These are phyloP conservation scores for Naganishia kalamii DNA, from an alignment of 768 basidiomycete genomes.

Conservation along the genomic window DNA sequence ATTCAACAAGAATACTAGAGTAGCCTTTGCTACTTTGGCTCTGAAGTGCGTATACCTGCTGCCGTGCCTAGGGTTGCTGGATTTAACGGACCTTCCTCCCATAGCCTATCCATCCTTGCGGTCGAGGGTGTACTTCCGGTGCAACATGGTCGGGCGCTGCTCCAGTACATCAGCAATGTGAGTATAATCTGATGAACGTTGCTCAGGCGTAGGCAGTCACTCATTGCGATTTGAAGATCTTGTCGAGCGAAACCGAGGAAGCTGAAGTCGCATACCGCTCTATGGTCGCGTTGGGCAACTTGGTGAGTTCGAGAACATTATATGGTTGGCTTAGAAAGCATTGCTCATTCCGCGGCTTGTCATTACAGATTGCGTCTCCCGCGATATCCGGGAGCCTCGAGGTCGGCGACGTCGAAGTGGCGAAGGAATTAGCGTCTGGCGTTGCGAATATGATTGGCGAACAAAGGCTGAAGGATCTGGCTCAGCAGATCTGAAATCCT, in stretches of 20 bases:
- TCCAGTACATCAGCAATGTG: conserved; percentile 34
- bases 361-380: conserved; percentile 30
- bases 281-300: conserved; percentile 41
- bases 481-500: conserved; percentile 8
- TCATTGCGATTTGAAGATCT: conserved; percentile 27
- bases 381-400: conserved; percentile 31
- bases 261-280: conserved; percentile 39
- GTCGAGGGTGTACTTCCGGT: conserved; percentile 27
- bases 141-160: conserved; percentile 21
- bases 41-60: conserved; percentile 66
- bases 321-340: neutral
- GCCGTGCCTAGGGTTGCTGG: neutral
- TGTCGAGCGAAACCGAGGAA: conserved; percentile 40
- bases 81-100: neutral
- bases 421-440: conserved; percentile 26
- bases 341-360: neutral
- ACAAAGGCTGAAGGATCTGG: conserved; percentile 37
- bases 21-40: conserved; percentile 71
- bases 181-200: neutral
- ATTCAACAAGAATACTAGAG: conserved; percentile 55
- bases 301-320: conserved; percentile 29
- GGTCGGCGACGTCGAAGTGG: conserved; percentile 32
- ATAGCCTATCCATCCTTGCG: conserved; percentile 42
- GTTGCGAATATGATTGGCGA: conserved; percentile 33
- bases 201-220: too few relatives aligned